Percentiles rank a stretch among this genome's conserved stretches.
Evolutionary conservation across 768 basidiomycete genomes (phyloP).

Genomic region (Boletus huronensis): DNA sequence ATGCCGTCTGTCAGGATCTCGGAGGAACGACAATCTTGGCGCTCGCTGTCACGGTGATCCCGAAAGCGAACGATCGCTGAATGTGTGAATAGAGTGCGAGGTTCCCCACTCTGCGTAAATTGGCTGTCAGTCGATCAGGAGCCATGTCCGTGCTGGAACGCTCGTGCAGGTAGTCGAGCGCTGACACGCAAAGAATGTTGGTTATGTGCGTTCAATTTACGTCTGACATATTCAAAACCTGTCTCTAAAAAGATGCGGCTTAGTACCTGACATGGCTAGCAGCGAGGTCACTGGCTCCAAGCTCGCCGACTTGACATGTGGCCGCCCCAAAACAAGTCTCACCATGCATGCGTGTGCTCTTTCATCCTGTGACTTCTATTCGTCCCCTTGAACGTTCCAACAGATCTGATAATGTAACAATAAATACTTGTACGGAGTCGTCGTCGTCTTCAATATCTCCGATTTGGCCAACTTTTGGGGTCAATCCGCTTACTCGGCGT

Average conservation of each 20-base stretch:
- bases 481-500: slow-evolving; percentile 1
- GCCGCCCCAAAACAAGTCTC: slow-evolving; percentile 23
- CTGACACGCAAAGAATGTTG: slow-evolving; percentile 4
- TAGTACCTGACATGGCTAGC: slow-evolving; percentile 5
- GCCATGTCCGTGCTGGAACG: not conserved
- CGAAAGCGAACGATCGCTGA: slow-evolving; percentile 3
- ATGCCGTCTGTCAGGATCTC: not conserved
- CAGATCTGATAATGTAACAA: slow-evolving; percentile 6
- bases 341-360: slow-evolving; percentile 1
- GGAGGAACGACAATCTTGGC: not conserved
- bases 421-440: not conserved
- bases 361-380: slow-evolving; percentile 3
- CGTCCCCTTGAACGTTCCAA: slow-evolving; percentile 26
- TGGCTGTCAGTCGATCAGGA: slow-evolving; percentile 6
- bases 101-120: slow-evolving; percentile 4
- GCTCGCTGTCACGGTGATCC: not conserved
- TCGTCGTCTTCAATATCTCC: slow-evolving; percentile 1
- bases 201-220: slow-evolving; percentile 19
- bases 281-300: not conserved
- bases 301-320: slow-evolving; percentile 19
- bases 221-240: slow-evolving; percentile 19
- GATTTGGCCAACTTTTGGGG: not conserved
- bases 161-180: not conserved
- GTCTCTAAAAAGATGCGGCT: not conserved
- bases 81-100: slow-evolving; percentile 3